These are phyloP conservation scores for Fusarium agapanthi DNA, from an alignment of 2,329 filamentous ascomycete species.

Conservation along the genomic window DNA sequence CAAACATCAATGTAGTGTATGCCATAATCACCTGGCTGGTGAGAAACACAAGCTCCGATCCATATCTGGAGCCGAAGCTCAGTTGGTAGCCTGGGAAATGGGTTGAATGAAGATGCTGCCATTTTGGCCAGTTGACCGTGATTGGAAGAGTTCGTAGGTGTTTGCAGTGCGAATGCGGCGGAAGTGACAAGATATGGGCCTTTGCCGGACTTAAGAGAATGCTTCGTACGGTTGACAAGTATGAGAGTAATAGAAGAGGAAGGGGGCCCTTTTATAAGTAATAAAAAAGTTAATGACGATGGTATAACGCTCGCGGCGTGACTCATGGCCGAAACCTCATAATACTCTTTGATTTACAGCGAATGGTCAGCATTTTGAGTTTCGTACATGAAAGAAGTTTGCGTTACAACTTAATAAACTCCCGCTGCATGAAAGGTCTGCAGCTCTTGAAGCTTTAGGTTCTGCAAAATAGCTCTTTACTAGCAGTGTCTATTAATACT, in stretches of 20 bases:
- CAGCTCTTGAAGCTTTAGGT: no score
- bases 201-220: accelerated
- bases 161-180: accelerated
- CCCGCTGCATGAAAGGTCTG: background rate
- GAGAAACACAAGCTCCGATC: background rate
- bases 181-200: background rate
- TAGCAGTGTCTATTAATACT: background rate
- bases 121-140: background rate
- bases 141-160: background rate
- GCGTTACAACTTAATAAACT: accelerated
- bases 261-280: background rate
- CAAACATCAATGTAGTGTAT: background rate
- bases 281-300: background rate
- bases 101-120: background rate
- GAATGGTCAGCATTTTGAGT: background rate
- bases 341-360: background rate
- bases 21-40: background rate
- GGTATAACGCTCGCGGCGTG: background rate
- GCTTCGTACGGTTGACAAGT: background rate
- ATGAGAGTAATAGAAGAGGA: background rate
- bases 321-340: background rate
- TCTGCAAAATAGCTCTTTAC: background rate
- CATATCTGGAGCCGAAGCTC: background rate
- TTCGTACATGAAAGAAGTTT: no score
- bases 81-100: background rate